Conservation (phyloP, 495 filamentous ascomycete species). For the Aspergillus heteromorphus region DNA sequence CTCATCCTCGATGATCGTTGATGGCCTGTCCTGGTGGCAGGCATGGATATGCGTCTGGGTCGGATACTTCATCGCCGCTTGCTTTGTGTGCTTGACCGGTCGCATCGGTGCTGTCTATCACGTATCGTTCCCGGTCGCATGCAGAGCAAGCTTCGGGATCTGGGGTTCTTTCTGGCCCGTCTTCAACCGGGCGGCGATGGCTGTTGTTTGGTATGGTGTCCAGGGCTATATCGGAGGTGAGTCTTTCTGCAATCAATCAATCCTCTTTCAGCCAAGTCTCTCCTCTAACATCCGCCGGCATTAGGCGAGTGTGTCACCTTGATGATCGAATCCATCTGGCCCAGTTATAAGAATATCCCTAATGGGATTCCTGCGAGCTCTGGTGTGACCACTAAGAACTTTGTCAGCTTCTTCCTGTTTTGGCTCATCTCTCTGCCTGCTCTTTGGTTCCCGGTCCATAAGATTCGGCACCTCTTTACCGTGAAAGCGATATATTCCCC, state of each 20-base stretch:
- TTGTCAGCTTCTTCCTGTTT: slow-evolving; percentile 77
- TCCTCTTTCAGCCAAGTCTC: neutral
- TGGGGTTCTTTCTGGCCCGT: slow-evolving; percentile 90
- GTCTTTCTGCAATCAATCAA: neutral
- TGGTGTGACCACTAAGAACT: slow-evolving; percentile 72
- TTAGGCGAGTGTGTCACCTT: slow-evolving; percentile 67
- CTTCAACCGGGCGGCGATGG: slow-evolving; percentile 84
- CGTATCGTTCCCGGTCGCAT: slow-evolving; percentile 79
- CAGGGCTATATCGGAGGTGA: slow-evolving; percentile 77
- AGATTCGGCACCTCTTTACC: slow-evolving; percentile 79
- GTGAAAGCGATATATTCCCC: slow-evolving; percentile 86
- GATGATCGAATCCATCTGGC: slow-evolving; percentile 83
- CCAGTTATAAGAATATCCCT: slow-evolving; percentile 56
- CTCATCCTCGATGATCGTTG: slow-evolving; percentile 71
- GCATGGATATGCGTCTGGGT: slow-evolving; percentile 86
- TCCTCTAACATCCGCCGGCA: slow-evolving; percentile 2
- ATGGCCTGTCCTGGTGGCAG: slow-evolving; percentile 90
- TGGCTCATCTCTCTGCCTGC: slow-evolving; percentile 77
- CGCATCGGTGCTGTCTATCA: slow-evolving; percentile 88
- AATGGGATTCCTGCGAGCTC: slow-evolving; percentile 60
- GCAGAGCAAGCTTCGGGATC: slow-evolving; percentile 73
- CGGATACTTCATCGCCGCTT: slow-evolving; percentile 72
- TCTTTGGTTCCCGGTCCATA: slow-evolving; percentile 65
- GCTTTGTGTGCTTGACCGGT: slow-evolving; percentile 72
- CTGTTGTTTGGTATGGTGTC: slow-evolving; percentile 73